Base-by-base conservation (phyloP, 768 basidiomycete genomes). In the Trametes villosa region DNA sequence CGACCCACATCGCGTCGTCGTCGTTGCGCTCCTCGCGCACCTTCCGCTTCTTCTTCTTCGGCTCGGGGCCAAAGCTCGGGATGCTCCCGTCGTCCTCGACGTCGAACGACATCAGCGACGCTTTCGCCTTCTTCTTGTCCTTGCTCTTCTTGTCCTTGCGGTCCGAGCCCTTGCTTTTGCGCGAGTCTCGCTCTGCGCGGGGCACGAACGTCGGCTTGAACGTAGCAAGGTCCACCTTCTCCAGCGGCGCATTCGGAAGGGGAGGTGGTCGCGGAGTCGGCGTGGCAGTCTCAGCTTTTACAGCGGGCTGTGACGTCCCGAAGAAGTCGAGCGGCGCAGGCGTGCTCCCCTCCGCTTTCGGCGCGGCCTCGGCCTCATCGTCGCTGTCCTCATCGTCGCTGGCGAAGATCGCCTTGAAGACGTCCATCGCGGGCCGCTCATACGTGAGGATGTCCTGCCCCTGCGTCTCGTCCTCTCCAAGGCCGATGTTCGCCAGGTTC, bases 391-490 rank as follows among this genome's bases (percentile, higher is more conserved):
- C 94, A 45, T 94, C 92, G 61, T 94, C 93, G 74, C 92, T 94
- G 12, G 94, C 96, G 71, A 99, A 99, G 61, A 99, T 98, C 3
- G 96, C 95, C 72, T 96, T 97, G 81, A 98, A 99, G 44, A 98
- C 86, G 69, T 94, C 91, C 83, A 94, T 92, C 7, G 87, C 78
- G 2, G 97, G 96, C 38, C 91, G 83, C 67, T 91, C 80, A 72
- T 98, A 96, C 0, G 91, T 95, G 64, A 98, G 78, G 7, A 87
- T 94, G 68, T 96, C 94, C 36, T 83, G 76, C 0, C 94, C 96
- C 71, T 97, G 96, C 29, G 81, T 83, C 41, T 95, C 94, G 69
- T 98, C 95, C 51, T 97, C 95, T 24, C 94, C 96, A 44, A 97
- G 74, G 0, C 96, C 96, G 49, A 98, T 82, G 69, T 94, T 95